Base-by-base conservation (phyloP, 495 filamentous ascomycete genomes). In the Penicillium bovifimosum region DNA sequence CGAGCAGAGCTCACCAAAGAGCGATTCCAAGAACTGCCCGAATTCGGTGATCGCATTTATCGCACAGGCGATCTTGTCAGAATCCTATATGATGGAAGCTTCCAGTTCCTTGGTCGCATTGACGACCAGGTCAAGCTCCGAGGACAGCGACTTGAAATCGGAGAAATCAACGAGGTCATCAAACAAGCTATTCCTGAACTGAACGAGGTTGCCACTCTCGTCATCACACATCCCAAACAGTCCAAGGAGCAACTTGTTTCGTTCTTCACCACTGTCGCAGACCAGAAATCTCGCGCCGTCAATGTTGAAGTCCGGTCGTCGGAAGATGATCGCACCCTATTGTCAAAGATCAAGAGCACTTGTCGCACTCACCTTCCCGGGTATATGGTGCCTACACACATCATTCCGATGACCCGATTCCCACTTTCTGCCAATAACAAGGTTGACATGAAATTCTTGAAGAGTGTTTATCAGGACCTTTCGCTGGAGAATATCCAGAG, bases 41-140 rank as follows among this genome's bases (percentile, higher is more conserved):
- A 62, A 31, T 52, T 38, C 24, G 65, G 62, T 13, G 64, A 69
- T 43, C 75, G 64, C 39, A 73, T 78, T 55, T 78, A 78, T 36
- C 63, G 75, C 14, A 78, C 75, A 29, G 75, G 75, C n/a, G 75
- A 78, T 43, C 64, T 71, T 9, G 75, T 74, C n/a, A 67, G 75
- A 6, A 58, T 78, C 46, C 65, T 78, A 57, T 55, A 63, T 6
- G 74, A 76, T 57, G 75, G 63, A n/a, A 69, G 69, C 9, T 61
- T 78, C 28, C 76, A 87, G 26, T 90, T 89, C 55, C 68, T 82
- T n/a, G 86, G 88, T 11, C 78, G 89, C 13, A 72, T 81, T 1
- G 88, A 95, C 57, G 86, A 86, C 41, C 89, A 91, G 63, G 79
- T 88, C 43, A 95, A 92, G 61, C 76, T 95, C 16, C 77, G 88